Percentiles rank a stretch among this genome's conserved stretches.
These are phyloP conservation scores for Mycena galopus DNA, from an alignment of 768 basidiomycete genomes.

Conservation along the genomic window DNA sequence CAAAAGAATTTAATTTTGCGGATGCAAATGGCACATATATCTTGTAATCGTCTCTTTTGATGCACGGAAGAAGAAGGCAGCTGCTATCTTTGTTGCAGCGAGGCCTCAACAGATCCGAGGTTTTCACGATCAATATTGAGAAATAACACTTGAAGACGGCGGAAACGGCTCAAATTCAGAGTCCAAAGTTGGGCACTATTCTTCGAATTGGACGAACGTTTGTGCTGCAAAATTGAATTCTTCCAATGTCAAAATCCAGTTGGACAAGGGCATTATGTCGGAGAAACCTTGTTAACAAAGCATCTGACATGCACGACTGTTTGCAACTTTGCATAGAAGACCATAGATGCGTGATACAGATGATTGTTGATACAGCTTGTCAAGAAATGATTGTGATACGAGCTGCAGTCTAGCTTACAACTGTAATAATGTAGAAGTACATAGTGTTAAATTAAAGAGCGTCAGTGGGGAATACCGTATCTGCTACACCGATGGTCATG, in stretches of 20 bases:
- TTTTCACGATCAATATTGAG: no score
- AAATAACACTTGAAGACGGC: no score
- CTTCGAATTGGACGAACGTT: no score
- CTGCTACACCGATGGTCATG: constrained; percentile 13
- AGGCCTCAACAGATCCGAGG: neutral
- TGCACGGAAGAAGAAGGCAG: neutral
- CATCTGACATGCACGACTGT: no score
- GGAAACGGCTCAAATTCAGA: no score
- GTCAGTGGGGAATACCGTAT: neutral
- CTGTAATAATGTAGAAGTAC: neutral
- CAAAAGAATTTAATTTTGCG: neutral
- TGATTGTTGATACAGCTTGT: no score
- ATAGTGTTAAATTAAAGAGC: neutral
- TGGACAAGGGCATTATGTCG: no score
- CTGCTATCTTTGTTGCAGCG: neutral
- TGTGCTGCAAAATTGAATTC: no score
- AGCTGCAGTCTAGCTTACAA: neutral
- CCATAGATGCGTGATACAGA: neutral
- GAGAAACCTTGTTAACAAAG: no score
- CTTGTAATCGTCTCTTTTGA: neutral
- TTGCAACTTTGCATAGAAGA: neutral
- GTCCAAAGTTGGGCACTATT: no score
- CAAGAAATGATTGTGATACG: neutral
- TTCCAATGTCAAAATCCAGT: no score
- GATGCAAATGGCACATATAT: neutral